These are phyloP conservation scores for Gelatoporia subvermispora DNA, from an alignment of 768 basidiomycete species.

Conservation along the genomic window DNA sequence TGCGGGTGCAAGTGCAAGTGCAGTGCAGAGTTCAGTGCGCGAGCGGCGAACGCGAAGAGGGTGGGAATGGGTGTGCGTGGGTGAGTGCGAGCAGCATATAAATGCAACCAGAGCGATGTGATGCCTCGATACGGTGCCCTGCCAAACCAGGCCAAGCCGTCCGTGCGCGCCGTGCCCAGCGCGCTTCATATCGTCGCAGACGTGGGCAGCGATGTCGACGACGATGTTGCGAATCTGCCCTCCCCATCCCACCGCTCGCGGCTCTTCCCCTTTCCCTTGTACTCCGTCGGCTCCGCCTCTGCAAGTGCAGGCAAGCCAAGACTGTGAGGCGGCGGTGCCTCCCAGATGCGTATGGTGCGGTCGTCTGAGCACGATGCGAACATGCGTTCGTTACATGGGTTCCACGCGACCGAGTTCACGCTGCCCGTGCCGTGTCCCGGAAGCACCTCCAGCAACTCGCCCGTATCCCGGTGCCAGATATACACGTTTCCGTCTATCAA, in stretches of 20 bases:
- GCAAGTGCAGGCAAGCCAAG: constrained; percentile 6
- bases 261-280: constrained; percentile 19
- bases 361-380: constrained; percentile 98
- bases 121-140: background rate
- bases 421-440: constrained; percentile 83
- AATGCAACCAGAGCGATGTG: background rate
- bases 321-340: constrained; percentile 27
- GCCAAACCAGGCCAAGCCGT: too few species aligned
- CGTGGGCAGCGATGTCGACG: constrained; percentile 9
- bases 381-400: constrained; percentile 81
- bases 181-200: too few species aligned
- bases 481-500: constrained; percentile 83
- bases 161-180: too few species aligned
- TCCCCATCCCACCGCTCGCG: constrained; percentile 11
- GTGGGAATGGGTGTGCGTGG: background rate
- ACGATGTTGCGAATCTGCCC: constrained; percentile 5
- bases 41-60: background rate
- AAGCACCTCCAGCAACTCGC: constrained; percentile 79
- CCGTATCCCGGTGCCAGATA: constrained; percentile 90
- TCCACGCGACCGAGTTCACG: constrained; percentile 97
- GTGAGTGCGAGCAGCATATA: background rate
- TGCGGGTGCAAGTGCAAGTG: background rate
- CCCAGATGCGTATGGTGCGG: constrained; percentile 87
- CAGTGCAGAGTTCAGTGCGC: background rate
- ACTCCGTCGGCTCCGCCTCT: constrained; percentile 8